These are phyloP conservation scores for Ceraceosorus bombacis DNA, from an alignment of 1,284 basidiomycete genomes.

Conservation along the genomic window DNA sequence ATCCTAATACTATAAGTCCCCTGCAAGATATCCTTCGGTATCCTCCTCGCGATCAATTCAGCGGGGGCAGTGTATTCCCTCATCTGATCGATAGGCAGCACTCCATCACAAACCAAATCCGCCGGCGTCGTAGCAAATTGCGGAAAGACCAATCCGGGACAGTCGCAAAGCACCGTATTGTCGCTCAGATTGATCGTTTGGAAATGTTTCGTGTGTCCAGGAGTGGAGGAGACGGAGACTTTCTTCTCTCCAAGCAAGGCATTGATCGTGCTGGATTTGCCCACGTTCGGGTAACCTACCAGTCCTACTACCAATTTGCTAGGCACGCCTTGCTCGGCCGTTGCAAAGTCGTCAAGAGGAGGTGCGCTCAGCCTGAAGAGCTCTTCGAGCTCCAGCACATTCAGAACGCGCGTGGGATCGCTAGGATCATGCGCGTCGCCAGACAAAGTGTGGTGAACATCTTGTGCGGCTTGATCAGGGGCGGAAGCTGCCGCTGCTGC, in stretches of 20 bases:
- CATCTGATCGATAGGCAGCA: slow-evolving; percentile 96
- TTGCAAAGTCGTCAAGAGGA: slow-evolving; percentile 56
- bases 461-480: slow-evolving; percentile 9
- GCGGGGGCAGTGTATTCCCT: slow-evolving; percentile 85
- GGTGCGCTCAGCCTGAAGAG: slow-evolving; percentile 74
- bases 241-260: slow-evolving; percentile 47
- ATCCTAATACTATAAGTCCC: slow-evolving; percentile 81
- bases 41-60: slow-evolving; percentile 68
- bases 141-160: slow-evolving; percentile 95
- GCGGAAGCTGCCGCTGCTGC: slow-evolving; percentile 39
- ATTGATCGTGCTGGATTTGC: slow-evolving; percentile 48
- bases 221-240: slow-evolving; percentile 46
- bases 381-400: slow-evolving; percentile 81
- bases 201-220: slow-evolving; percentile 94
- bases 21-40: slow-evolving; percentile 80
- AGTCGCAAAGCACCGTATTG: slow-evolving; percentile 87
- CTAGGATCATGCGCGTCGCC: slow-evolving; percentile 47
- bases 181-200: slow-evolving; percentile 91
- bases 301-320: slow-evolving; percentile 59
- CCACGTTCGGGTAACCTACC: slow-evolving; percentile 60
- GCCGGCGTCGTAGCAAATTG: slow-evolving; percentile 69
- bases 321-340: slow-evolving; percentile 24
- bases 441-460: background rate
- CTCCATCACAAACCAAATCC: slow-evolving; percentile 90
- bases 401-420: slow-evolving; percentile 69